phyloP scores from a whole-genome alignment of 768 basidiomycete genomes.

The Termitomyces sp. region DNA sequence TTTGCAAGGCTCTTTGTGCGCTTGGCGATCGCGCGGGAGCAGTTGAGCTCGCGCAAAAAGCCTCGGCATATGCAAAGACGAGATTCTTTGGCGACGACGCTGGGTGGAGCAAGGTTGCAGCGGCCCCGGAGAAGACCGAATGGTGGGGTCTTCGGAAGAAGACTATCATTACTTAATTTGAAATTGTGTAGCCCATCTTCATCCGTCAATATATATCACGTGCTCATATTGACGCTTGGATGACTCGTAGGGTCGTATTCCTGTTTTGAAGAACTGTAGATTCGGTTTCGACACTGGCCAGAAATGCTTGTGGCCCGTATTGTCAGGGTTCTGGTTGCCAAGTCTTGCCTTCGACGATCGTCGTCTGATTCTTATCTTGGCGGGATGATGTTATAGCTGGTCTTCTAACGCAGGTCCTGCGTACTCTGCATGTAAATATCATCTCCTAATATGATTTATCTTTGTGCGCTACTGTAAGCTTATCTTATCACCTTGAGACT shows the following conservation, averaged over 20 bases:
- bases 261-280: too few relatives aligned
- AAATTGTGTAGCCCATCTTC: not conserved
- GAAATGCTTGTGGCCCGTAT: not conserved
- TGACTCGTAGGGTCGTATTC: too few relatives aligned
- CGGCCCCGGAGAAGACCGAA: slow-evolving; percentile 15
- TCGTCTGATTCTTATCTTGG: not conserved
- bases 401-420: not conserved
- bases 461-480: not conserved
- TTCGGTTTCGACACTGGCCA: too few relatives aligned
- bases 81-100: slow-evolving; percentile 8
- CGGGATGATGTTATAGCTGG: not conserved
- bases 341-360: not conserved
- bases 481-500: not conserved
- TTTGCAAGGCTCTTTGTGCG: slow-evolving; percentile 21
- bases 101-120: slow-evolving; percentile 18
- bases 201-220: too few relatives aligned
- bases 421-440: not conserved
- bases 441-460: not conserved
- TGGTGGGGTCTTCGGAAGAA: slow-evolving; percentile 19
- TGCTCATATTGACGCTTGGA: too few relatives aligned
- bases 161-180: not conserved
- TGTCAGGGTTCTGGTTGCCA: not conserved
- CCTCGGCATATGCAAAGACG: slow-evolving; percentile 8
- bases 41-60: slow-evolving; percentile 15
- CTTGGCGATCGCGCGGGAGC: slow-evolving; percentile 15